These are phyloP conservation scores for Xylaria flabelliformis DNA, from an alignment of 495 filamentous ascomycete genomes.

Conservation along the genomic window DNA sequence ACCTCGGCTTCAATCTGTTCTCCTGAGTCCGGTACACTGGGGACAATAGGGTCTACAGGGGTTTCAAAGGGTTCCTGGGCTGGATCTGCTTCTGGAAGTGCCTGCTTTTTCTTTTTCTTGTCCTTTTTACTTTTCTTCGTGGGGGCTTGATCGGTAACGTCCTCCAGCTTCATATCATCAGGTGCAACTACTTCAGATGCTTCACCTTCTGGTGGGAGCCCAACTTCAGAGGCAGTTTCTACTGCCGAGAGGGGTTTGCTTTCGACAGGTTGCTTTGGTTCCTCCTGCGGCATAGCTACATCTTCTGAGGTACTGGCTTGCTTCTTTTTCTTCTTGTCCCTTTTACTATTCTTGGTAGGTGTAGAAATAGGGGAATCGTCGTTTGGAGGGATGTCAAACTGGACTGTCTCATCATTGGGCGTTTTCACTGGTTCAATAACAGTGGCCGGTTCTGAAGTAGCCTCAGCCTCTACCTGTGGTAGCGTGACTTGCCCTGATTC, in stretches of 20 bases:
- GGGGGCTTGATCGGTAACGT: not conserved
- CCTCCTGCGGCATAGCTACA: not conserved
- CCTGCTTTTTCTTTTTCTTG: constrained; percentile 18
- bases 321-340: constrained; percentile 34
- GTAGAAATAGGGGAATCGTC: not conserved
- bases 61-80: constrained; percentile 15
- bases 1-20: not conserved
- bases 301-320: not conserved
- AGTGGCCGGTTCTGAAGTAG: not conserved
- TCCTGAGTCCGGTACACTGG: not conserved
- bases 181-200: not conserved
- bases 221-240: not conserved
- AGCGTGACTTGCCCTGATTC: not conserved
- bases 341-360: constrained; percentile 31
- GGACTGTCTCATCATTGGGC: not conserved
- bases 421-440: not conserved
- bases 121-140: constrained; percentile 18
- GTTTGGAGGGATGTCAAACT: not conserved
- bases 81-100: not conserved
- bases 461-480: not conserved
- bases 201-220: not conserved
- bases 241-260: not conserved
- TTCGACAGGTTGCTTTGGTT: constrained; percentile 5
- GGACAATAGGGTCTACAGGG: not conserved
- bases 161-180: not conserved